phyloP scores from a whole-genome alignment of 306 rosid genomes.

The Lupinus albus region DNA sequence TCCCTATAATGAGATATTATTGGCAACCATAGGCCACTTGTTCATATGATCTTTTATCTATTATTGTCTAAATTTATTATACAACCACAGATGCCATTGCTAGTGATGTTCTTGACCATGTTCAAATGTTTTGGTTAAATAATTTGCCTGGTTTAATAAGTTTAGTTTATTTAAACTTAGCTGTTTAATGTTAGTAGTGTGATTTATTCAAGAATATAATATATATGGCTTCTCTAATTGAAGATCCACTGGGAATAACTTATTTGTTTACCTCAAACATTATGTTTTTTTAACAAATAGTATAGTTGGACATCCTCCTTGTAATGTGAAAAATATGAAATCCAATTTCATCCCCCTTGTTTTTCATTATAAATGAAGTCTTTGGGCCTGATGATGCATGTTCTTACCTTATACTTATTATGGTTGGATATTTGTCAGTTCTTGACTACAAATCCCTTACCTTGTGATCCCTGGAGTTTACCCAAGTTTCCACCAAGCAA shows the following conservation, averaged over 20 bases:
- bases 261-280: not conserved
- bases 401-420: constrained; percentile 23
- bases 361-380: not conserved
- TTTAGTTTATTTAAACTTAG: not conserved
- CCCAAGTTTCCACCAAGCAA: constrained; percentile 89
- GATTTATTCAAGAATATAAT: not conserved
- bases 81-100: not conserved
- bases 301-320: not conserved
- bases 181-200: no score
- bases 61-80: not conserved
- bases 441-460: constrained; percentile 70
- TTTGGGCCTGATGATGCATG: not conserved
- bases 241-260: not conserved
- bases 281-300: not conserved
- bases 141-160: not conserved
- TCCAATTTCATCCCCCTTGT: not conserved
- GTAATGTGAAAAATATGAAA: constrained; percentile 2
- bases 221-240: not conserved
- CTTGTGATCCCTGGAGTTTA: constrained; percentile 82
- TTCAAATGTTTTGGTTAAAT: not conserved
- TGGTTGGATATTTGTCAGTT: constrained; percentile 54
- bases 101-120: not conserved
- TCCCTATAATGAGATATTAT: not conserved
- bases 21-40: not conserved
- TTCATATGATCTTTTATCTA: not conserved